Evolutionary conservation across 768 basidiomycete genomes (phyloP).

Genomic region (Boletus rex-veris): DNA sequence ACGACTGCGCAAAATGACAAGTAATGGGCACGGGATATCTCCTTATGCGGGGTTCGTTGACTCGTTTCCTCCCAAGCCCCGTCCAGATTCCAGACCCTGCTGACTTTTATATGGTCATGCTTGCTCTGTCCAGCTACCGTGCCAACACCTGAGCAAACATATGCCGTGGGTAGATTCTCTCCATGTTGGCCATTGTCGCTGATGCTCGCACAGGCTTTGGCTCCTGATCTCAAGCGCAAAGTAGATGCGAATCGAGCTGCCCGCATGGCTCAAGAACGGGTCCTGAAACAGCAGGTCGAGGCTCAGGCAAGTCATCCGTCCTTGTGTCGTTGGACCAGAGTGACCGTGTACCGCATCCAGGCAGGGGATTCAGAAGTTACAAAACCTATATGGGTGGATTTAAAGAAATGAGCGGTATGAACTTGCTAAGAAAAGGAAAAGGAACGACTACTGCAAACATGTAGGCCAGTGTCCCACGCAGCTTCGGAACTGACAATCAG

Average conservation of each 20-base stretch:
- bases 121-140: slow-evolving; percentile 27
- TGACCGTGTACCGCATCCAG: slow-evolving; percentile 12
- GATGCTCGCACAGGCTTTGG: slow-evolving; percentile 44
- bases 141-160: slow-evolving; percentile 36
- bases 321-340: neutral
- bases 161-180: slow-evolving; percentile 26
- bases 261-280: slow-evolving; percentile 52
- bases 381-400: slow-evolving; percentile 35
- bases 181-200: neutral
- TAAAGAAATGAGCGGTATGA: slow-evolving; percentile 16
- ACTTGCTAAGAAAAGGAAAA: neutral
- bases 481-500: no score
- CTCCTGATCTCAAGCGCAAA: slow-evolving; percentile 60
- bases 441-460: neutral
- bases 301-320: slow-evolving; percentile 44
- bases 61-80: slow-evolving; percentile 4
- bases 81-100: neutral
- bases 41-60: slow-evolving; percentile 54
- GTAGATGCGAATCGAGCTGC: slow-evolving; percentile 58
- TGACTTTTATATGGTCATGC: slow-evolving; percentile 6
- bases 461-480: neutral
- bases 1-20: slow-evolving; percentile 21
- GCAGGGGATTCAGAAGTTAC: slow-evolving; percentile 25
- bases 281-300: slow-evolving; percentile 48
- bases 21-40: slow-evolving; percentile 56